Evolutionary conservation across 164 flowering plant species (phyloP).

Genomic region (Sedum album): DNA sequence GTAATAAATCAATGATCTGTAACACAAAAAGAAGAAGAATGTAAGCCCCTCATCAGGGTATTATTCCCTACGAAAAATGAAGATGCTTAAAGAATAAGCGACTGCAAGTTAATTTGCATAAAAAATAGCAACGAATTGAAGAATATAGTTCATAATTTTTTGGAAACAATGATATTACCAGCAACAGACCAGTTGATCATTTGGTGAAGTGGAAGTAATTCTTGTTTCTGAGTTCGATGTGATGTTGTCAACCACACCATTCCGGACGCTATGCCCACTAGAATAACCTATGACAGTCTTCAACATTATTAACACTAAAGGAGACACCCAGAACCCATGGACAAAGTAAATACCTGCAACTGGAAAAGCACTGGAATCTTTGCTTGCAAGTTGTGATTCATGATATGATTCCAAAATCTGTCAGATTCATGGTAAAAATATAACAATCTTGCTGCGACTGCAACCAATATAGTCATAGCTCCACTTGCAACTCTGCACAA

Average conservation of each 20-base stretch:
- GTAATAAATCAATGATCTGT: not conserved
- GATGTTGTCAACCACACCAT: slow-evolving; percentile 79
- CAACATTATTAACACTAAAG: slow-evolving; percentile 9
- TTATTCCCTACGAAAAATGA: no score
- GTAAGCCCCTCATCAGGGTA: not conserved
- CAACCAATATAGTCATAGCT: slow-evolving; percentile 47
- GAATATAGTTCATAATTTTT: not conserved
- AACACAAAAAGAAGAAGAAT: not conserved
- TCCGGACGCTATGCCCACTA: slow-evolving; percentile 64
- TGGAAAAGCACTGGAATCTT: slow-evolving; percentile 51
- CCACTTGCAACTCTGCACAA: slow-evolving; percentile 65
- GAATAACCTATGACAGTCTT: slow-evolving; percentile 33
- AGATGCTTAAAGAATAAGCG: not conserved
- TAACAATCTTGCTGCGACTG: slow-evolving; percentile 51
- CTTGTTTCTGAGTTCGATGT: slow-evolving; percentile 76
- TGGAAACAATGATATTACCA: slow-evolving; percentile 33
- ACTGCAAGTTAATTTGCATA: not conserved
- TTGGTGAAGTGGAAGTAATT: slow-evolving; percentile 68
- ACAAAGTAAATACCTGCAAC: slow-evolving; percentile 48
- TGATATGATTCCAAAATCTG: slow-evolving; percentile 46
- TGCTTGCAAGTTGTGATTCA: slow-evolving; percentile 27
- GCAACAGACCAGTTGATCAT: slow-evolving; percentile 74
- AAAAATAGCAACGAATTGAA: not conserved
- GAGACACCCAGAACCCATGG: slow-evolving; percentile 3
- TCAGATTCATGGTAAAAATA: slow-evolving; percentile 34